These are phyloP conservation scores for Phlyctochytrium planicorne DNA, from an alignment of 192 early-diverging fungal genomes.

Conservation along the genomic window DNA sequence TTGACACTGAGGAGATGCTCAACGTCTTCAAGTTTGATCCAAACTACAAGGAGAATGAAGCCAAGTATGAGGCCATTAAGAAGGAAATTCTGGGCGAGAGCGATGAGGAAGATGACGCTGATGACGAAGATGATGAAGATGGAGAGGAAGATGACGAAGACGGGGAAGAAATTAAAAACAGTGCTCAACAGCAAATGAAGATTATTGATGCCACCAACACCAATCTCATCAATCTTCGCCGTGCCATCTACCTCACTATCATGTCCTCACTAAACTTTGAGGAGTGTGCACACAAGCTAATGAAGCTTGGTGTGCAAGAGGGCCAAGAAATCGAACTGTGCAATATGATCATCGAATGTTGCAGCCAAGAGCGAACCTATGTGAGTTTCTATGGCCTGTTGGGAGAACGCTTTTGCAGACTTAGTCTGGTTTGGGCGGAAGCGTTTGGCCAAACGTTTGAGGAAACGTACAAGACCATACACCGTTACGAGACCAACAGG, in stretches of 20 bases:
- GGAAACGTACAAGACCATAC: no score
- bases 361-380: conserved; percentile 92
- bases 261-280: conserved; percentile 95
- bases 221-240: conserved; percentile 81
- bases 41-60: conserved; percentile 78
- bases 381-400: conserved; percentile 89
- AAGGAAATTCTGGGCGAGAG: conserved; percentile 77
- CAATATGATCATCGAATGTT: conserved; percentile 98
- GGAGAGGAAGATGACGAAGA: conserved; percentile 54
- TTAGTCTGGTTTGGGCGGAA: no score
- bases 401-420: no score
- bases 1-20: conserved; percentile 75
- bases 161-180: conserved; percentile 28
- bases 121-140: conserved; percentile 53
- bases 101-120: conserved; percentile 29
- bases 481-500: no score
- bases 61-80: conserved; percentile 77
- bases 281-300: conserved; percentile 92
- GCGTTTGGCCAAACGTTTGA: no score
- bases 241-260: conserved; percentile 93
- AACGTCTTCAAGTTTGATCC: conserved; percentile 86
- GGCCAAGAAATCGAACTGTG: conserved; percentile 89
- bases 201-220: conserved; percentile 91
- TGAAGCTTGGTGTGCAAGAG: conserved; percentile 78
- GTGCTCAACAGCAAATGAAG: conserved; percentile 45